Evolutionary conservation across 768 basidiomycete genomes (phyloP).

Genomic region (Hortiboletus campestris): DNA sequence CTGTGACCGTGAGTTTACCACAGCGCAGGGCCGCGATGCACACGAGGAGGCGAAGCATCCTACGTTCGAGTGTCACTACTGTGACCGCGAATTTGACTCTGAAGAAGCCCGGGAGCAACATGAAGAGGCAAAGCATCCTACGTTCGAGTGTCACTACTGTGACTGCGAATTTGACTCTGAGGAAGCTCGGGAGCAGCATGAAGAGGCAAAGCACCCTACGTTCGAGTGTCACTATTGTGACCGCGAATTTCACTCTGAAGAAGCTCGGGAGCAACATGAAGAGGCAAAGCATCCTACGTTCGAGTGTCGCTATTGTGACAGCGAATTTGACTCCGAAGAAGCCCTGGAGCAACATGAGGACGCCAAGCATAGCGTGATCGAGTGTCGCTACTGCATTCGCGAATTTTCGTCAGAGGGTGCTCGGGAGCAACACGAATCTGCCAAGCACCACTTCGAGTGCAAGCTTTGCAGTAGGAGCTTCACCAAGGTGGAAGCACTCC

Average conservation of each 20-base stretch:
- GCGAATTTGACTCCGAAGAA: neutral
- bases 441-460: conserved; percentile 3
- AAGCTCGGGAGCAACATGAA: conserved; percentile 8
- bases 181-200: conserved; percentile 9
- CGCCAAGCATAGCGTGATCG: too few relatives aligned
- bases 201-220: neutral
- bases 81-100: conserved; percentile 6
- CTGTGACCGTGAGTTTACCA: conserved; percentile 12
- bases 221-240: conserved; percentile 16
- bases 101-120: conserved; percentile 9
- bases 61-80: conserved; percentile 13
- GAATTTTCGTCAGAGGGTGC: too few relatives aligned
- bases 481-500: neutral
- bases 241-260: conserved; percentile 3
- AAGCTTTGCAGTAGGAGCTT: neutral
- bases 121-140: neutral
- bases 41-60: conserved; percentile 11
- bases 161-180: conserved; percentile 5
- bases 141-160: conserved; percentile 14
- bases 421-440: too few relatives aligned
- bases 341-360: conserved; percentile 13
- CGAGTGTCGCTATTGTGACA: conserved; percentile 12
- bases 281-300: conserved; percentile 2
- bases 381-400: too few relatives aligned
- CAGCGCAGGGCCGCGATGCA: neutral